phyloP scores from a whole-genome alignment of 176 grass and related monocot genomes.

The Phyllostachys edulis region DNA sequence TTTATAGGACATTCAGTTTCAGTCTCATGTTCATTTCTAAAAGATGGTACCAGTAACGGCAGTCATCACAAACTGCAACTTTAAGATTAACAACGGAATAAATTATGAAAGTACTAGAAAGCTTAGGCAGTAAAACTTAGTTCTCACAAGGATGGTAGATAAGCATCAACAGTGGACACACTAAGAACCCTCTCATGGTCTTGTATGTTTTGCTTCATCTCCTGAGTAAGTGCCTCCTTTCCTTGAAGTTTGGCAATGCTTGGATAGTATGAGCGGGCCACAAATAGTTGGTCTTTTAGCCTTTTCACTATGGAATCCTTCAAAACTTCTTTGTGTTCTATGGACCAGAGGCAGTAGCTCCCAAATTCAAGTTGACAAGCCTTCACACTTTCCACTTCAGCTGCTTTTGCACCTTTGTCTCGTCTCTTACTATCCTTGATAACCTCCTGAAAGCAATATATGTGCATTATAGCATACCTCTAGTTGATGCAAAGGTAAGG shows the following conservation, averaged over 20 bases:
- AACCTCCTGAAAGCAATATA: slow-evolving; percentile 46
- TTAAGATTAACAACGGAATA: slow-evolving; percentile 22
- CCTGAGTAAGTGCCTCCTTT: slow-evolving; percentile 48
- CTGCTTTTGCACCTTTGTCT: slow-evolving; percentile 41
- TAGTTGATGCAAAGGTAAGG: slow-evolving; percentile 1
- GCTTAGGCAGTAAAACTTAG: background rate
- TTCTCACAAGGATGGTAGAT: slow-evolving; percentile 83
- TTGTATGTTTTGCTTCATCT: slow-evolving; percentile 75
- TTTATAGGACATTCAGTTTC: background rate
- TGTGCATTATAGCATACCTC: slow-evolving; percentile 32
- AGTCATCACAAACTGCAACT: slow-evolving; percentile 1
- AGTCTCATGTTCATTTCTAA: slow-evolving; percentile 4
- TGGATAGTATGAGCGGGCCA: slow-evolving; percentile 73
- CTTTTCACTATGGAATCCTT: slow-evolving; percentile 59
- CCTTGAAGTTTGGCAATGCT: slow-evolving; percentile 70
- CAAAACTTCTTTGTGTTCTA: slow-evolving; percentile 75
- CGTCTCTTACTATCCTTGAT: slow-evolving; percentile 25
- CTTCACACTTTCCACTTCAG: slow-evolving; percentile 48
- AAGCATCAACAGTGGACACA: slow-evolving; percentile 69
- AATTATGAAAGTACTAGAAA: background rate
- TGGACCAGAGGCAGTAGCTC: slow-evolving; percentile 93
- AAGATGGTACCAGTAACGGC: background rate
- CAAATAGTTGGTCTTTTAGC: slow-evolving; percentile 79
- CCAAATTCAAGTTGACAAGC: slow-evolving; percentile 88
- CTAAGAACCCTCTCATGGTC: slow-evolving; percentile 77